Evolutionary conservation across 257 asterid species (phyloP), one percentile per base, ranked within the genome.

Genomic region (Solanum bulbocastanum): DNA sequence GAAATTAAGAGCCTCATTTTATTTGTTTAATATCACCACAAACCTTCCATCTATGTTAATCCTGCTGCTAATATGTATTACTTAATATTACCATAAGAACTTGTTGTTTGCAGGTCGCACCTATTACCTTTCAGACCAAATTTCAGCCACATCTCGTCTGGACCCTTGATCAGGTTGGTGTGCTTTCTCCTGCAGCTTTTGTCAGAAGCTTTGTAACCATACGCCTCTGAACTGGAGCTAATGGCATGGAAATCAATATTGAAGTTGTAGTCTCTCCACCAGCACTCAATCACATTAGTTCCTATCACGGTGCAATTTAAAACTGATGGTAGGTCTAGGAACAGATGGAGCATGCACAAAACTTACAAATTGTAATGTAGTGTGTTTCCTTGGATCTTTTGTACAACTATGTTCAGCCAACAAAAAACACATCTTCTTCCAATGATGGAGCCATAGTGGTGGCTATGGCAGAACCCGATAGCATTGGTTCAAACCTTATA

Each of bases 101-200:
- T 79, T 30, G 4, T 25, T 88, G 58, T 90, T 79, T 92, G 91
- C 93, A 96, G 99, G 99, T 94, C 87, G 99, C 96, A 86, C 99
- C 98, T 83, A 84, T 93, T 89, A 94, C 98, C 68, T 97, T 92
- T 88, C 88, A 90, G 74, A 96, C 98, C 91, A 93, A 88, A 83
- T 95, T 96, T 90, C 99, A 89, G 93, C 93, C 94, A 33, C 93
- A 93, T 91, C 98, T 97, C 58, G 90, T 97, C 85, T 95, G 99
- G 99, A 90, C 96, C 88, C 96, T 96, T 69, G 98, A 95, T 86
- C 98, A 97, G 98, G 99, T 97, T 87, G 30, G 89, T 83, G 81
- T 85, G 68, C 85, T 81, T 49, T 79, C 84, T 79, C 62, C 66
- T 79, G 39, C 40, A 27, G 66, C 25, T 79, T 36, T 42, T 25